Base-by-base conservation (phyloP, 1,284 basidiomycete genomes). In the Coniferiporia weirii region DNA sequence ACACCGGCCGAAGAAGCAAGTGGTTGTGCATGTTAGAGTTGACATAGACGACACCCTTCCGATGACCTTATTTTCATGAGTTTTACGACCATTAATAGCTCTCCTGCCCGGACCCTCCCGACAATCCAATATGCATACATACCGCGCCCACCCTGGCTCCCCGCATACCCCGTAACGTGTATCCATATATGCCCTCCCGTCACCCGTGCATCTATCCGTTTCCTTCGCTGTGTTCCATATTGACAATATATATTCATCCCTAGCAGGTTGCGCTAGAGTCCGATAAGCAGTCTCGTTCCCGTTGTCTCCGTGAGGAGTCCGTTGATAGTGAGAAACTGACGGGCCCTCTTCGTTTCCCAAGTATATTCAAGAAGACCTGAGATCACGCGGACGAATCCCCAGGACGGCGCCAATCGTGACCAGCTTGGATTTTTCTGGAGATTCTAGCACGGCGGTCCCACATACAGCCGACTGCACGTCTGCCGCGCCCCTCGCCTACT, bases 11-110 rank as follows among this genome's bases (percentile, higher is more conserved):
- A 44, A 13, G 57, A 22, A 15, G 52, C 44, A 5, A 32, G 52
- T 7, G 56, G 50, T 19, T 53, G 57, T 36, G 17, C 36, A 1
- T 58, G 56, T 22, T 58, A 58, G 50, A 51, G 19, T 19, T 12
- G 5, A 5, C 27, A 35, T 43, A 38, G 55, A 50, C 12, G 12
- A 43, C 40, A 7, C 40, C 40, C 38, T 40, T 12, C 15, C 8
- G 3, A 40, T 40, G 15, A 40, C 38, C 38, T 40, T 40, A 40
- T 7, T 27, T 27, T 27, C 27, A 27, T 27, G 38, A 40, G 38
- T 40, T 9, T 40, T 40, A 40, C 15, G 38, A 40, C 8, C 38
- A 40, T 40, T 40, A 15, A 40, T 15, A 40, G 38, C 38, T 40
- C 8, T 40, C 8, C 38, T 15, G 15, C 12, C 9, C 38, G 38